phyloP scores from a whole-genome alignment of 306 rosid species.

The Begonia peltatifolia region DNA sequence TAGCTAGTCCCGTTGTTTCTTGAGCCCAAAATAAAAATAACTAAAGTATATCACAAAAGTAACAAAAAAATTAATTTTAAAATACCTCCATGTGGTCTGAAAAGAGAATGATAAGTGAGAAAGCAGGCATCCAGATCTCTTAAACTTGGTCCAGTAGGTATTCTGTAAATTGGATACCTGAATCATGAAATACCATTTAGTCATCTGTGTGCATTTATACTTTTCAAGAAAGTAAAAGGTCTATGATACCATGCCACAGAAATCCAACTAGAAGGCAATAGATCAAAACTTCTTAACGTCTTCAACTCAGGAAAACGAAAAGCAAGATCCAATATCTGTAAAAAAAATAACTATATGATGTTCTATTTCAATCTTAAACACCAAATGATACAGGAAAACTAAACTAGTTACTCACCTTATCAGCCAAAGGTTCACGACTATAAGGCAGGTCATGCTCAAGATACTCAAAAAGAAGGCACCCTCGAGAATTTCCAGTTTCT shows the following conservation, averaged over 20 bases:
- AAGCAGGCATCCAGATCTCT: conserved; percentile 90
- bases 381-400: not conserved
- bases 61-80: not conserved
- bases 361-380: too few species aligned
- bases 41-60: too few species aligned
- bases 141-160: conserved; percentile 89
- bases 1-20: too few species aligned
- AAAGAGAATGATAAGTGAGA: conserved; percentile 64
- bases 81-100: conserved; percentile 52
- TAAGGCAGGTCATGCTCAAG: conserved; percentile 65
- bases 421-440: conserved; percentile 82
- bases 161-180: conserved; percentile 95
- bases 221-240: conserved; percentile 7
- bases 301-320: conserved; percentile 45
- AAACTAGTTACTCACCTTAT: conserved; percentile 40
- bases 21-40: too few species aligned
- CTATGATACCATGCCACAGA: conserved; percentile 80
- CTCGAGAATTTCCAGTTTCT: conserved; percentile 46
- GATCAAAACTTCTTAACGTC: conserved; percentile 70
- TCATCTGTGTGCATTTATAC: not conserved
- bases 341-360: not conserved
- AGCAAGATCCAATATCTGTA: conserved; percentile 67
- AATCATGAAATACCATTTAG: conserved; percentile 12
- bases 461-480: conserved; percentile 59
- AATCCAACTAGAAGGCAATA: conserved; percentile 68